Evolutionary conservation across 1,284 basidiomycete genomes (phyloP), one percentile per base, ranked within the genome.

Genomic region (Tremellales sp.): DNA sequence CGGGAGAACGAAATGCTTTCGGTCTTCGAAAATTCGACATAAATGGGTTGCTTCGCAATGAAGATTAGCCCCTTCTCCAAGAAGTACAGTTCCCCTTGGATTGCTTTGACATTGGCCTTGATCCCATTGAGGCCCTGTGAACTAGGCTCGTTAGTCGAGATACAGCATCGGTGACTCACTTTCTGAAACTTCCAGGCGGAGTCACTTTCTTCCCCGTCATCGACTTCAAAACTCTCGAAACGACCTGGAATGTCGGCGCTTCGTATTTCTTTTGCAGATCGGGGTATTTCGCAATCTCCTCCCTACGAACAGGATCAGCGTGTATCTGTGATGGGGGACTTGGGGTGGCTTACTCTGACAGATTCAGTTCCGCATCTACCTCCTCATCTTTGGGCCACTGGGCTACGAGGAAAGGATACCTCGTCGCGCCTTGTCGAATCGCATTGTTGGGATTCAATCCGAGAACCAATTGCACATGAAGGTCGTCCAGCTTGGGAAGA

Each of bases 41-140:
- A 84, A 31, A 86, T 84, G 1, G 95, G 93, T 63, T 92, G 86
- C 73, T 97, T 98, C 50, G 93, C 92, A 46, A 98, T 92, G 76
- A 97, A 99, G 74, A 99, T 89, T 41, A 99, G 79, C 68, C 87
- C 90, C 80, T 97, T 97, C 70, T 98, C 95, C 53, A 99, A 83
- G 76, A 97, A 83, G 79, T 97, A 98, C 22, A 99, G 82, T 70
- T 97, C 90, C 54, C 95, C 95, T 71, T 97, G 93, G 13, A 88
- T 82, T 35, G 95, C 95, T 75, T 98, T 98, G 64, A 98, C 80
- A 73, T 97, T 97, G 60, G 91, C 93, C 76, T 97, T 97, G 75
- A 98, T 73, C 40, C 77, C 77, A 38, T 72, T 70, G 48, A 76
- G 71, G 8, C 76, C 76, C 45, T 75, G 74, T n/a, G 73, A 73